Base-by-base conservation (phyloP, 495 filamentous ascomycete species). In the Cercophora scortea region DNA sequence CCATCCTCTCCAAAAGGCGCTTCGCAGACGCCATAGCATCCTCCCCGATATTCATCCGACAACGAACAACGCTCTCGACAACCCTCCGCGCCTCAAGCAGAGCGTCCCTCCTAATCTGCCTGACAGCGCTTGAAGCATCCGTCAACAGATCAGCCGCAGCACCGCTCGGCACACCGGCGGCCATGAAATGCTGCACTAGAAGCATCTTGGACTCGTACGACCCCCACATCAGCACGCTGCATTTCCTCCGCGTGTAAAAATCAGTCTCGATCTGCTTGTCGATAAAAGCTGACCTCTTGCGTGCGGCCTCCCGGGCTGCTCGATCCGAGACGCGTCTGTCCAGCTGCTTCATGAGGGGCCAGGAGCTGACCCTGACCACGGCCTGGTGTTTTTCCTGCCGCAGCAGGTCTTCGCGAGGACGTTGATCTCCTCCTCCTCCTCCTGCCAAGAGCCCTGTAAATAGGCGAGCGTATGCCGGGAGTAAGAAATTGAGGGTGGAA, bases 211-310 rank as follows among this genome's bases (percentile, higher is more conserved):
- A 25, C n/a, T 49, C 46, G 36, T 54, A 19, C 11, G 34, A 16
- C 5, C 47, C 50, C 19, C 17, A 47, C 12, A 49, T 18, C 38
- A 50, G 7, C 6, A 54, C 35, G 0, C 16, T 15, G 32, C 49
- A 45, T 35, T 50, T 33, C 16, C 33, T 51, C 11, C 17, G 6
- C 10, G 8, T 16, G 7, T 39, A 1, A 5, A 39, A 35, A 32
- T 57, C 55, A 15, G 47, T 45, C 16, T 15, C 46, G 46, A 57
- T 40, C 47, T 54, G 50, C 39, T 38, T 47, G 42, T 50, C 46
- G 51, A 57, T 53, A 19, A 19, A 5, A 2, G 32, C 32, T 6
- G 55, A 54, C 25, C 50, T 32, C 42, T 43, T 45, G 4, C 51
- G 55, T 4, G 50, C 55, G 8, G 45, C 55, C 17, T 50, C 46